Evolutionary conservation across 768 basidiomycete genomes (phyloP).

Genomic region (Lactarius deliciosus): DNA sequence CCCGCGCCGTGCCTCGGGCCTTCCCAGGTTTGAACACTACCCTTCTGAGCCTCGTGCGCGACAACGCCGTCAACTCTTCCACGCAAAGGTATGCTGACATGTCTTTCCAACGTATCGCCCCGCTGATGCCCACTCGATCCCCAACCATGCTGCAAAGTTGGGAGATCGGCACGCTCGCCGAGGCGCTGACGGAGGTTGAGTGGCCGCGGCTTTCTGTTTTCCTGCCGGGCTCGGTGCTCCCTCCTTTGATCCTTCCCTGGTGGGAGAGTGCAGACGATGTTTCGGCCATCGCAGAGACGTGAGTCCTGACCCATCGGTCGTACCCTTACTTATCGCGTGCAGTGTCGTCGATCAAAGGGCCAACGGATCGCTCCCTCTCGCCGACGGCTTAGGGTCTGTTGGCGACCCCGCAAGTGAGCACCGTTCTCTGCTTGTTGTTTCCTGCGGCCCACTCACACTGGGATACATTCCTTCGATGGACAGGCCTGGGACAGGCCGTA

Average conservation of each 20-base stretch:
- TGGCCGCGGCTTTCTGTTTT: slow-evolving; percentile 54
- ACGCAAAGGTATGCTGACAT: slow-evolving; percentile 13
- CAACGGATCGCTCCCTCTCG: slow-evolving; percentile 42
- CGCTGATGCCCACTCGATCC: neutral
- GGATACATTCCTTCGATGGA: neutral
- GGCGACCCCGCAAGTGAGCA: slow-evolving; percentile 57
- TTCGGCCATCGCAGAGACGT: slow-evolving; percentile 43
- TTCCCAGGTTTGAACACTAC: slow-evolving; percentile 8
- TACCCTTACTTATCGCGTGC: slow-evolving; percentile 8
- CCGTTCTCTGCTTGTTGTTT: neutral
- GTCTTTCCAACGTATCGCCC: neutral
- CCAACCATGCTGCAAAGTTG: slow-evolving; percentile 42
- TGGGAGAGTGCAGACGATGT: slow-evolving; percentile 42
- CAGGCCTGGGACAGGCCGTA: slow-evolving; percentile 54
- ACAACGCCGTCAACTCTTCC: slow-evolving; percentile 34
- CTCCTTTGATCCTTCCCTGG: slow-evolving; percentile 37
- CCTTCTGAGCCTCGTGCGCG: slow-evolving; percentile 28
- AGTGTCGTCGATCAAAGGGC: slow-evolving; percentile 44
- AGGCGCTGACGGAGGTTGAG: slow-evolving; percentile 54
- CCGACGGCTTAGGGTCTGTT: slow-evolving; percentile 49
- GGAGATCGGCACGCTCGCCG: slow-evolving; percentile 59
- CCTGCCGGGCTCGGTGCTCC: slow-evolving; percentile 42
- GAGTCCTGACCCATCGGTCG: slow-evolving; percentile 26
- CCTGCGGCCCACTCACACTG: neutral
- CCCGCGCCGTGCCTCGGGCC: neutral